phyloP scores from a whole-genome alignment of 257 asterid species.

The Solanum dulcamara region DNA sequence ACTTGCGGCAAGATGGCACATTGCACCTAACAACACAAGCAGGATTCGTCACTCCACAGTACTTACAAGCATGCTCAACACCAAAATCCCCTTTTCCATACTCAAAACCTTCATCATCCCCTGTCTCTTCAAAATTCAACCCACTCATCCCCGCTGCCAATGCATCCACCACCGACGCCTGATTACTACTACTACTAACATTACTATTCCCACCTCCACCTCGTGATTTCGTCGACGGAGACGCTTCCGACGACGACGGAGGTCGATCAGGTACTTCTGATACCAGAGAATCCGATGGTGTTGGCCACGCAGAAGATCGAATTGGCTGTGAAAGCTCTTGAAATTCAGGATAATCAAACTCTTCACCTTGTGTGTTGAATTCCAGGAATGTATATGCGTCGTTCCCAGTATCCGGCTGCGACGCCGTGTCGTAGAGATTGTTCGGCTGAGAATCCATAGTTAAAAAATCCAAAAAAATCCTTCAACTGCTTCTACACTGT shows the following conservation, averaged over 20 bases:
- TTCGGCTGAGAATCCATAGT: conserved; percentile 4
- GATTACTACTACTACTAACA: conserved; percentile 22
- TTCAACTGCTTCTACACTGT: background rate
- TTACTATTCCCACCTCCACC: conserved; percentile 1
- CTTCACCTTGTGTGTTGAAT: conserved; percentile 92
- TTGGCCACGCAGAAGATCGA: conserved; percentile 73
- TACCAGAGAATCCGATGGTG: conserved; percentile 64
- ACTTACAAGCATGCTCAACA: conserved; percentile 87
- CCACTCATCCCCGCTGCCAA: conserved; percentile 96
- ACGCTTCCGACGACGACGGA: conserved; percentile 41
- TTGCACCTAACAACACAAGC: conserved; percentile 95
- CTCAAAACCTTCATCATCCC: conserved; percentile 83
- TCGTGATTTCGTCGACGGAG: conserved; percentile 41
- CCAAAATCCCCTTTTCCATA: conserved; percentile 82
- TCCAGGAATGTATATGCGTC: conserved; percentile 89
- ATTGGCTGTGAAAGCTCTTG: conserved; percentile 91
- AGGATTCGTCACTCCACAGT: conserved; percentile 93
- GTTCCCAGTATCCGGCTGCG: conserved; percentile 92
- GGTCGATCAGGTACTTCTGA: conserved; percentile 31
- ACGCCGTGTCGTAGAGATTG: conserved; percentile 84
- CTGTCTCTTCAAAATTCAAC: conserved; percentile 85
- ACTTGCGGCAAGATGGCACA: conserved; percentile 90
- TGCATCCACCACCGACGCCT: conserved; percentile 60
- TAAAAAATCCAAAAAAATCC: background rate
- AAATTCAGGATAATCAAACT: conserved; percentile 82